Evolutionary conservation across 352 stramenopile species (phyloP), one percentile per base, ranked within the genome.

Genomic region (Globisporangium nunn): DNA sequence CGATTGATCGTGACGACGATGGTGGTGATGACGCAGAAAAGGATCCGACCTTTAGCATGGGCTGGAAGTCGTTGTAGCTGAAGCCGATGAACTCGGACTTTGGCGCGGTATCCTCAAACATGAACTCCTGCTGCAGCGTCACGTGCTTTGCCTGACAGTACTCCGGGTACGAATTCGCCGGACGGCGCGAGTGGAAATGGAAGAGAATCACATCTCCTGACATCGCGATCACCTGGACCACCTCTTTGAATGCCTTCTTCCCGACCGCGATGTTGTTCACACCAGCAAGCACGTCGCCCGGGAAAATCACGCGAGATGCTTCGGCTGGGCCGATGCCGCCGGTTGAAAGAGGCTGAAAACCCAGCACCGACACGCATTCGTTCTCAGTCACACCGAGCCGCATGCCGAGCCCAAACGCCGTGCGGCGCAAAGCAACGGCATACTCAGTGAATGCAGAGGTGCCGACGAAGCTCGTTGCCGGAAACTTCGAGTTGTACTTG

Each of bases 321-420:
- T 95, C 76, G 0, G 85, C 85, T 6, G 85, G 84, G 15, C 85
- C 85, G 4, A 92, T 71, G 62, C 86, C 79, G 10, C 81, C 82
- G 52, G 82, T 88, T 5, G 74, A 54, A 12, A 95, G 70, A 18
- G 62, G 61, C 49, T 95, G 85, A 49, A 95, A 95, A 7, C 85
- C 85, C 37, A 95, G 64, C n/a, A 95, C 85, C 3, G 72, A 78
- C 18, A 83, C 70, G 40, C 70, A 77, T 18, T 66, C 82, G 50
- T 84, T 71, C 43, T 75, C 79, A 23, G 65, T 75, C 31, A 91
- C 72, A 46, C 85, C 85, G 29, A 95, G 65, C 23, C 85, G 84
- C 78, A 95, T 88, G 11, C 85, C 85, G 33, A 95, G 74, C 29
- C 85, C 85, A n/a, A 89, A 71, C 7, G 66, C 68, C 7, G 79